Evolutionary conservation across 2,329 filamentous ascomycete genomes (phyloP).

Genomic region (Pseudogymnoascus sp.): DNA sequence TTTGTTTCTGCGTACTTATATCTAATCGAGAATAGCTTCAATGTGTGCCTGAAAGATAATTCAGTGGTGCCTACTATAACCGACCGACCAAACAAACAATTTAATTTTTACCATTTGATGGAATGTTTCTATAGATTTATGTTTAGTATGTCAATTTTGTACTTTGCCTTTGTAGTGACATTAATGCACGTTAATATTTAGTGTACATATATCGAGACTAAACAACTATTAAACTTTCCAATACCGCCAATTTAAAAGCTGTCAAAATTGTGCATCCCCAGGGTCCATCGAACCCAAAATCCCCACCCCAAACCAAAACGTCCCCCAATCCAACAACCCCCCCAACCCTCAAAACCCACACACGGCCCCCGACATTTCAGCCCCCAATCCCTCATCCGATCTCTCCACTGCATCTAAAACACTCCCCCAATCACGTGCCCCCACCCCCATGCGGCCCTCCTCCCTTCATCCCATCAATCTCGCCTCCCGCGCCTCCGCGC

Average conservation of each 20-base stretch:
- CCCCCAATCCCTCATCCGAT: neutral
- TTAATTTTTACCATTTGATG: neutral
- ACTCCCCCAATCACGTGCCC: neutral
- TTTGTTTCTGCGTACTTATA: neutral
- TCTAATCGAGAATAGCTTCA: neutral
- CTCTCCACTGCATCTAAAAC: neutral
- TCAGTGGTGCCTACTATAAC: neutral
- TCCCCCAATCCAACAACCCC: neutral
- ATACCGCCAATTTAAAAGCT: neutral
- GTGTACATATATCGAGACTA: neutral
- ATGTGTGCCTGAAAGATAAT: neutral
- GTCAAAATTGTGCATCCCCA: neutral
- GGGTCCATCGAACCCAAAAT: neutral
- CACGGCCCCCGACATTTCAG: neutral
- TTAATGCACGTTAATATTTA: neutral
- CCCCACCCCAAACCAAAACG: neutral
- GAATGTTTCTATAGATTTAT: neutral
- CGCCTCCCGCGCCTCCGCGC: neutral
- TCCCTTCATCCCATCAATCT: neutral
- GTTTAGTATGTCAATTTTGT: neutral
- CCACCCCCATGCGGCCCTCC: neutral
- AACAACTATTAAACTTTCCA: neutral
- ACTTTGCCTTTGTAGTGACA: neutral
- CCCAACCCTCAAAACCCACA: neutral
- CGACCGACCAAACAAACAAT: neutral